Conservation (phyloP, 208 protist genomes). For the Leishmania martiniquensis region DNA sequence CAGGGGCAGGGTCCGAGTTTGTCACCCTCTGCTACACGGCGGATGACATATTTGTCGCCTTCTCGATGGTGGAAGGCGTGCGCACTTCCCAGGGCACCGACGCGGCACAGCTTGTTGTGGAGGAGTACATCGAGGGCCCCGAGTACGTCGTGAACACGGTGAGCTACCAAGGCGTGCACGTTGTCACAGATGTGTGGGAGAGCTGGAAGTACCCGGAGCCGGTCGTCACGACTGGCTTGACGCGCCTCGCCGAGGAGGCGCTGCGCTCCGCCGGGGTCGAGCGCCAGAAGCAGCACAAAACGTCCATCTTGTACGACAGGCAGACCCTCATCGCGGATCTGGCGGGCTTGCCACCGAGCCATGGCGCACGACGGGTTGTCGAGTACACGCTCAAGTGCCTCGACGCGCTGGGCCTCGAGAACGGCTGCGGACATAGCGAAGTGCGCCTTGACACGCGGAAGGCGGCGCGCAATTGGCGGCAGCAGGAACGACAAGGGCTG, state of each 20-base stretch:
- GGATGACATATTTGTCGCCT: slow-evolving; percentile 55
- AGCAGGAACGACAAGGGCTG: neutral
- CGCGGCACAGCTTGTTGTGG: slow-evolving; percentile 62
- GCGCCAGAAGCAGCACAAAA: slow-evolving; percentile 29
- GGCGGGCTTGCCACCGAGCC: slow-evolving; percentile 33
- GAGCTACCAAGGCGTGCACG: slow-evolving; percentile 65
- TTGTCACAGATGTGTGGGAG: slow-evolving; percentile 89
- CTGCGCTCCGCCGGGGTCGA: slow-evolving; percentile 10
- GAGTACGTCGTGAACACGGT: slow-evolving; percentile 91
- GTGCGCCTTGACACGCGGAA: slow-evolving; percentile 71
- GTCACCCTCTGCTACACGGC: slow-evolving; percentile 77
- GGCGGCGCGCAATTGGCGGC: slow-evolving; percentile 15
- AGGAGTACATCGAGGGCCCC: slow-evolving; percentile 89
- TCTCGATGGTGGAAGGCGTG: slow-evolving; percentile 41
- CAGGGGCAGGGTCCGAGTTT: slow-evolving; percentile 79
- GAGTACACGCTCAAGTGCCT: slow-evolving; percentile 78
- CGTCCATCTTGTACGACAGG: slow-evolving; percentile 77
- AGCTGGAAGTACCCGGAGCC: slow-evolving; percentile 77
- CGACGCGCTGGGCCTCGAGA: slow-evolving; percentile 73
- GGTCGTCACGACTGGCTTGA: slow-evolving; percentile 51
- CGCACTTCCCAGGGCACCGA: slow-evolving; percentile 57
- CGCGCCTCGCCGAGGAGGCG: slow-evolving; percentile 29
- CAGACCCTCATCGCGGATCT: slow-evolving; percentile 68
- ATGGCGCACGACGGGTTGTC: slow-evolving; percentile 58
- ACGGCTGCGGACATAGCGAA: slow-evolving; percentile 87